Evolutionary conservation across 1,284 basidiomycete species (phyloP).

Genomic region (Cutaneotrichosporon dermatis): DNA sequence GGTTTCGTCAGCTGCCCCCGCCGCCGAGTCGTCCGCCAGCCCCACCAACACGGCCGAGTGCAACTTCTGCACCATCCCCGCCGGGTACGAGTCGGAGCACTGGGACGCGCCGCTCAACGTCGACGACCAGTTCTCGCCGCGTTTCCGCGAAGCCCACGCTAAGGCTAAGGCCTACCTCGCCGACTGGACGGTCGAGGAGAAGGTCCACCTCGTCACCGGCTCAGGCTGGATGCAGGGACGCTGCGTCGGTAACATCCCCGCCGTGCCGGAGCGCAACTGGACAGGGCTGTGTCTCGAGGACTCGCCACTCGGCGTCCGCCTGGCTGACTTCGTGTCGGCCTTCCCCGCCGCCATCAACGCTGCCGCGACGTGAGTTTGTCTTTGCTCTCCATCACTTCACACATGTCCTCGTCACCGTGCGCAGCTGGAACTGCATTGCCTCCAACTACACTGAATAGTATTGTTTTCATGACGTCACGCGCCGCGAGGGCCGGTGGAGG

Average conservation of each 20-base stretch:
- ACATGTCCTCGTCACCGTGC: neutral
- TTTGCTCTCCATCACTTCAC: neutral
- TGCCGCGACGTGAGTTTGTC: constrained; percentile 56
- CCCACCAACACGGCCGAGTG: neutral
- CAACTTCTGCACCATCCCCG: constrained; percentile 18
- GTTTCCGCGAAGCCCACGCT: constrained; percentile 31
- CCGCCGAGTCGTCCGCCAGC: too few species aligned
- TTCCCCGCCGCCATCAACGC: constrained; percentile 71
- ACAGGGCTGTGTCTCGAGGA: constrained; percentile 63
- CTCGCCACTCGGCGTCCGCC: constrained; percentile 57
- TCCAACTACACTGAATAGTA: neutral
- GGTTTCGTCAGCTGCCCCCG: too few species aligned
- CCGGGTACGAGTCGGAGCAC: constrained; percentile 26
- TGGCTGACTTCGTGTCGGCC: constrained; percentile 59
- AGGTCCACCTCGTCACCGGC: constrained; percentile 51
- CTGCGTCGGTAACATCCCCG: constrained; percentile 65
- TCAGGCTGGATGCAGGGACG: constrained; percentile 48
- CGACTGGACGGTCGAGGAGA: constrained; percentile 51
- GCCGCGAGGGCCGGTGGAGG: neutral
- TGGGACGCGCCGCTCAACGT: constrained; percentile 20
- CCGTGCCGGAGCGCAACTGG: constrained; percentile 61
- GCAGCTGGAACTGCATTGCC: neutral
- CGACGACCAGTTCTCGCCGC: constrained; percentile 11
- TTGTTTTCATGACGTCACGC: neutral
- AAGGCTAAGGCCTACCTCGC: constrained; percentile 45